phyloP scores from a whole-genome alignment of 2,329 filamentous ascomycete species.

The Ramularia collo-cygni region DNA sequence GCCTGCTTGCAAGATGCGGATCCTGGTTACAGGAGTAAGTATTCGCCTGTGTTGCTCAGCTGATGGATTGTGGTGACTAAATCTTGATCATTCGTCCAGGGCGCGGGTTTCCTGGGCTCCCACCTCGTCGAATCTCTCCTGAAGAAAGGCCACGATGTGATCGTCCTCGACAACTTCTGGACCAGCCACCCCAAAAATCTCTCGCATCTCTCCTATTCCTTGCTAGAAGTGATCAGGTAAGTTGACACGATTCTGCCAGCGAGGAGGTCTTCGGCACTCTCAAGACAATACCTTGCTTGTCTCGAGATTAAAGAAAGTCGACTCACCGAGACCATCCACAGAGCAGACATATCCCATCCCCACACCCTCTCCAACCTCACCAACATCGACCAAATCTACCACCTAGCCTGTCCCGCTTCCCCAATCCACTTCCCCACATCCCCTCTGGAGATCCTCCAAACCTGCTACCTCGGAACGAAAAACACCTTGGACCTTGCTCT shows the following conservation, averaged over 20 bases:
- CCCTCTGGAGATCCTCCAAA: slow-evolving; percentile 3
- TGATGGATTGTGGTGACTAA: no score
- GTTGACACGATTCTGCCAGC: no score
- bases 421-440: slow-evolving; percentile 3
- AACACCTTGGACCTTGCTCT: slow-evolving; percentile 2
- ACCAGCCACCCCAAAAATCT: neutral
- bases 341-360: no score
- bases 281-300: no score
- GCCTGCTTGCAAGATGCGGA: no score
- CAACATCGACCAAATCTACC: slow-evolving; percentile 2
- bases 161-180: slow-evolving; percentile 5
- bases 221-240: neutral
- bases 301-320: no score
- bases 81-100: no score
- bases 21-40: no score
- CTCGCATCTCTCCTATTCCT: neutral
- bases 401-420: slow-evolving; percentile 4
- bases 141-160: neutral
- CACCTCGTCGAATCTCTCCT: slow-evolving; percentile 1
- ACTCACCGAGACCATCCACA: no score
- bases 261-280: no score
- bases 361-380: neutral
- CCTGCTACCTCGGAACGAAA: slow-evolving; percentile 4
- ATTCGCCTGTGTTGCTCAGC: no score
- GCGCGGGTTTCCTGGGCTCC: slow-evolving; percentile 4